Conservation (phyloP, 2,329 filamentous ascomycete genomes). For the Chaetomiaceae sp. region DNA sequence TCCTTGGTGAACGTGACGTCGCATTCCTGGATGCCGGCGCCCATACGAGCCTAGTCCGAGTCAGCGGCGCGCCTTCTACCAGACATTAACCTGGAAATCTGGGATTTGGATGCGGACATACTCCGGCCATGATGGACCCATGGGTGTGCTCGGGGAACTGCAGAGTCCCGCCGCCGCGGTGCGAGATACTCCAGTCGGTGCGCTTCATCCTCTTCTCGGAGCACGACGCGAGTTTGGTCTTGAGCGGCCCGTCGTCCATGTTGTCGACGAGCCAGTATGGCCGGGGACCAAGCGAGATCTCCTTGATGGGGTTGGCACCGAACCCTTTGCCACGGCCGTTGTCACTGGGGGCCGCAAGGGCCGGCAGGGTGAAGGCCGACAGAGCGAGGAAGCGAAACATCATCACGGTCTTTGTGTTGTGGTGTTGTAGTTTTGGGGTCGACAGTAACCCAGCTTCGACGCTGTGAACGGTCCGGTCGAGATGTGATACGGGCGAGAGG, state of each 20-base stretch:
- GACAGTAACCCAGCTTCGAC: no score
- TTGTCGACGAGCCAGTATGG: constrained; percentile 61
- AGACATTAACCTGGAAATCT: no score
- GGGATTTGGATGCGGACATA: constrained; percentile 9
- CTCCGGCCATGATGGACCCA: constrained; percentile 54
- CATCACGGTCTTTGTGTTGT: constrained; percentile 3
- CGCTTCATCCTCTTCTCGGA: constrained; percentile 48
- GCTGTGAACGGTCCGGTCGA: no score
- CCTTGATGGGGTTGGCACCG: constrained; percentile 33
- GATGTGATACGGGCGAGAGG: no score
- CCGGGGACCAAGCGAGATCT: constrained; percentile 57
- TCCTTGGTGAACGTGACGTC: constrained; percentile 64
- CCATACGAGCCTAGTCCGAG: constrained; percentile 53
- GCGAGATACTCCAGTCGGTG: constrained; percentile 55
- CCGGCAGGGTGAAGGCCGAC: neutral
- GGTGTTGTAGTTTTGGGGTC: no score
- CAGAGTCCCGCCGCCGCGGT: constrained; percentile 58
- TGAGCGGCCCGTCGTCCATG: constrained; percentile 57
- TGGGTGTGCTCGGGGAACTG: constrained; percentile 61
- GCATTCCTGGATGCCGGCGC: constrained; percentile 62
- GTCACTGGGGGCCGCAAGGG: neutral
- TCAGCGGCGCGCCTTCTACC: neutral
- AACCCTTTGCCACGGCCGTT: neutral
- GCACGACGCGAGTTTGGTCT: constrained; percentile 55
- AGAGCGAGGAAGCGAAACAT: neutral